A percentile compares a stretch with the other conserved stretches of the same genome.
phyloP scores from a whole-genome alignment of 2,329 filamentous ascomycete genomes.

The Aspergillus sp. region DNA sequence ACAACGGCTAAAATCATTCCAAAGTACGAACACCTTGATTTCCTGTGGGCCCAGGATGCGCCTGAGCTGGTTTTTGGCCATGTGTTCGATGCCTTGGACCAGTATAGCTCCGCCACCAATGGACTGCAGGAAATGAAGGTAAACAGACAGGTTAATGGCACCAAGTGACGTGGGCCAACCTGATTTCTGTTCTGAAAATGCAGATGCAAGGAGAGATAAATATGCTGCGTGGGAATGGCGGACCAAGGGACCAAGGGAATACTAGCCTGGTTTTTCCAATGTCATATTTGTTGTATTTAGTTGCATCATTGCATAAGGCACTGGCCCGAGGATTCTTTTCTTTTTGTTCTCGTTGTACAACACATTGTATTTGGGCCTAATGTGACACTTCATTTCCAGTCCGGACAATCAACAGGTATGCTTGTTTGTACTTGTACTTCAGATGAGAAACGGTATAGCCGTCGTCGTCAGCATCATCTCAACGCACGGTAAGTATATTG shows the following conservation, averaged over 20 bases:
- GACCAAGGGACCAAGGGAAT: neutral
- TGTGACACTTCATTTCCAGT: neutral
- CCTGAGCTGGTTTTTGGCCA: conserved; percentile 83
- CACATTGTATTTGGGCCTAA: conserved; percentile 5
- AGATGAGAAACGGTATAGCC: neutral
- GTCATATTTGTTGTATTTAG: conserved; percentile 1
- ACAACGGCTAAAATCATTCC: conserved; percentile 84
- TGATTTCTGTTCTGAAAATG: neutral
- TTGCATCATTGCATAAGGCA: neutral
- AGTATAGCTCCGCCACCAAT: conserved; percentile 43
- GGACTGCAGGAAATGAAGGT: neutral
- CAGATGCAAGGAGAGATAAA: conserved; percentile 1
- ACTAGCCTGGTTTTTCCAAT: neutral
- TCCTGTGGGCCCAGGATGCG: conserved; percentile 88
- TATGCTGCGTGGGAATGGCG: conserved; percentile 1
- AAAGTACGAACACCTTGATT: conserved; percentile 95
- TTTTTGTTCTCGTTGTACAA: conserved; percentile 2
- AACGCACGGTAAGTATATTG: neutral
- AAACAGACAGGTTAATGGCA: conserved; percentile 11
- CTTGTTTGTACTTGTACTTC: neutral
- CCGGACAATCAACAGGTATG: neutral
- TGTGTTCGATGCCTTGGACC: conserved; percentile 84
- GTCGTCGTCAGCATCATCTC: neutral
- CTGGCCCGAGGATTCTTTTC: neutral
- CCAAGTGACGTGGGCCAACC: conserved; percentile 7